Evolutionary conservation across 768 basidiomycete genomes (phyloP).

Genomic region (Boletus sp.): DNA sequence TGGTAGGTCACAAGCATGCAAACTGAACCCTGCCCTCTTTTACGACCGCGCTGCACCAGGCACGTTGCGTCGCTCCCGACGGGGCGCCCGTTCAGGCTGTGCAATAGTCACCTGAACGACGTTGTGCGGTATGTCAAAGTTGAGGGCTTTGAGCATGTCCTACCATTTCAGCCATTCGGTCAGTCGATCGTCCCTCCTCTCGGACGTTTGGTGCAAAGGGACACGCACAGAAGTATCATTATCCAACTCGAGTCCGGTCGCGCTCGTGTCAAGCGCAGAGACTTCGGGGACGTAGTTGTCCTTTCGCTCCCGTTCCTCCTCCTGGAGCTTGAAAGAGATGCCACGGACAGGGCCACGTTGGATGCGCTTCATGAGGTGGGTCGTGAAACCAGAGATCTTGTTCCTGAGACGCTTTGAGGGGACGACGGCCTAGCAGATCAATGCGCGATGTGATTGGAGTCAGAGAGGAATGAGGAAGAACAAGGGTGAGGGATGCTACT

Average conservation of each 20-base stretch:
- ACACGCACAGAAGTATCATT: conserved; percentile 87
- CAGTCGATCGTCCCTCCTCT: not conserved
- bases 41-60: conserved; percentile 70
- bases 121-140: conserved; percentile 88
- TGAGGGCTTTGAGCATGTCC: conserved; percentile 87
- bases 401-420: conserved; percentile 99
- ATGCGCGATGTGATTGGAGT: too few relatives aligned
- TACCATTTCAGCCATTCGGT: conserved; percentile 25
- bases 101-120: conserved; percentile 64
- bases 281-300: conserved; percentile 99
- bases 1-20: not conserved
- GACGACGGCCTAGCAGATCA: conserved; percentile 65
- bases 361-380: conserved; percentile 99
- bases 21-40: not conserved
- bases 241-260: conserved; percentile 81
- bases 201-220: not conserved
- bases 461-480: not conserved
- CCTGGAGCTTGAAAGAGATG: conserved; percentile 99
- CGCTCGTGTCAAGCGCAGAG: conserved; percentile 84
- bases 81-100: conserved; percentile 64
- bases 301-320: conserved; percentile 98
- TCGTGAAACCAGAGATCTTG: conserved; percentile 99
- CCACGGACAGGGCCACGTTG: conserved; percentile 97
- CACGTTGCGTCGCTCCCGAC: conserved; percentile 74
- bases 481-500: conserved; percentile 38